These are phyloP conservation scores for Gloeophyllum trabeum DNA, from an alignment of 768 basidiomycete genomes.

Conservation along the genomic window DNA sequence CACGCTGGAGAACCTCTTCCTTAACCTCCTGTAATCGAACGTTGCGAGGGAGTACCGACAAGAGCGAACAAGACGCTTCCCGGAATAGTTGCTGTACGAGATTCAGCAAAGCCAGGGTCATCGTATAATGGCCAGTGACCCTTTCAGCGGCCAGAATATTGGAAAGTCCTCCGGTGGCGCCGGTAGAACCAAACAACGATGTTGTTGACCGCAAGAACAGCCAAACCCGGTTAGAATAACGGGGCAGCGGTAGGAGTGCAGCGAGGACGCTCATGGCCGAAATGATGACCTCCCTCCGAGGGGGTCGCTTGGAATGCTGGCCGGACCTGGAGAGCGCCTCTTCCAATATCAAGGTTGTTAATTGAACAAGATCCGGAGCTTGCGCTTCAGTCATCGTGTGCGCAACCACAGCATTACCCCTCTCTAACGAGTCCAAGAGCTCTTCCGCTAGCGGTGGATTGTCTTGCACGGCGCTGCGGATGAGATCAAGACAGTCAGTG, in stretches of 20 bases:
- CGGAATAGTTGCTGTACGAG: conserved; percentile 68
- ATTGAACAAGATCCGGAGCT: conserved; percentile 65
- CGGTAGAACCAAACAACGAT: conserved; percentile 62
- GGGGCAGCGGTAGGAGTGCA: conserved; percentile 61
- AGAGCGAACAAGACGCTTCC: conserved; percentile 51
- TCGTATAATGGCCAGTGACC: conserved; percentile 64
- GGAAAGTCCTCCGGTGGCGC: conserved; percentile 43
- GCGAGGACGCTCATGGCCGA: conserved; percentile 77
- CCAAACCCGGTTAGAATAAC: conserved; percentile 80
- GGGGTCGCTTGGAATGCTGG: conserved; percentile 23
- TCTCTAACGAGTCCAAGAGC: conserved; percentile 59
- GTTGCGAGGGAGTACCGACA: conserved; percentile 38
- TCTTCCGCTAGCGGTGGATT: conserved; percentile 52
- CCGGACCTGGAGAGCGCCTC: conserved; percentile 53
- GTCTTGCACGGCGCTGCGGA: conserved; percentile 66
- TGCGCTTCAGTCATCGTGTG: conserved; percentile 40
- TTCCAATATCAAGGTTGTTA: conserved; percentile 74
- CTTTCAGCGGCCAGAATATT: conserved; percentile 62
- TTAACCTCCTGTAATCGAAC: conserved; percentile 60
- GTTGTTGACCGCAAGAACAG: conserved; percentile 74
- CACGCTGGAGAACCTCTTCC: conserved; percentile 75
- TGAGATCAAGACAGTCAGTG: conserved; percentile 67
- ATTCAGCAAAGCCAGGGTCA: conserved; percentile 69
- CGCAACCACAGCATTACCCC: conserved; percentile 37
- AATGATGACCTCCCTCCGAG: conserved; percentile 55